Conservation (phyloP, 2,329 filamentous ascomycete species). For the Aureobasidium pullulans region DNA sequence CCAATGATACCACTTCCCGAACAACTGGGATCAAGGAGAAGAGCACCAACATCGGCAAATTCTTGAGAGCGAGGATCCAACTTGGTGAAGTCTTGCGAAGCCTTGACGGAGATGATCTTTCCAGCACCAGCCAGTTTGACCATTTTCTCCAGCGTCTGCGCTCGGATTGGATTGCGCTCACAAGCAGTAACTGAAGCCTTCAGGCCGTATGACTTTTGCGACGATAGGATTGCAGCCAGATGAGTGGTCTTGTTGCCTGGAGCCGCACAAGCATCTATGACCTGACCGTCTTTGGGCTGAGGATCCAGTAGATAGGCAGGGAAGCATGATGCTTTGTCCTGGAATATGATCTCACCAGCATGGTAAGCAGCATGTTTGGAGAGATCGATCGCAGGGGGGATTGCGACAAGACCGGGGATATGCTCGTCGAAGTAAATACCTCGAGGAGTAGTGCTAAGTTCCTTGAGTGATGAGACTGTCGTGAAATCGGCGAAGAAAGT, state of each 20-base stretch:
- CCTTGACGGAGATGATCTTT: conserved; percentile 57
- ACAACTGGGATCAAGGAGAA: conserved; percentile 89
- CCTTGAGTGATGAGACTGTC: conserved; percentile 51
- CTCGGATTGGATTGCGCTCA: conserved; percentile 65
- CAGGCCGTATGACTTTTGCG: conserved; percentile 23
- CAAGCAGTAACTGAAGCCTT: conserved; percentile 61
- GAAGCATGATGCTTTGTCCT: conserved; percentile 96
- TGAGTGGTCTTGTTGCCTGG: conserved; percentile 98
- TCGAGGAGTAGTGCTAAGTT: conserved; percentile 39
- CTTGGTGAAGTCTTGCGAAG: conserved; percentile 74
- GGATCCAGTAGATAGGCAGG: conserved; percentile 81
- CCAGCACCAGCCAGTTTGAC: conserved; percentile 67
- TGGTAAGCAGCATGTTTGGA: conserved; percentile 67
- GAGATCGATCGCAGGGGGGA: conserved; percentile 65
- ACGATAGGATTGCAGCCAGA: conserved; percentile 63
- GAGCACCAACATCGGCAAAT: conserved; percentile 64
- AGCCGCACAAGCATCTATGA: conserved; percentile 90
- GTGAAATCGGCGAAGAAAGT: conserved; percentile 64
- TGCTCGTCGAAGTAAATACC: conserved; percentile 67
- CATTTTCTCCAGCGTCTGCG: conserved; percentile 77
- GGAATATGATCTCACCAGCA: conserved; percentile 73
- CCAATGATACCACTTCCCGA: conserved; percentile 93
- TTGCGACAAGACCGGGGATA: conserved; percentile 74
- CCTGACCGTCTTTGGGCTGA: conserved; percentile 57
- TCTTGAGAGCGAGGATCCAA: conserved; percentile 57